Base-by-base conservation (phyloP, 1,139 yeast genomes). In the Blastobotrys elegans region DNA sequence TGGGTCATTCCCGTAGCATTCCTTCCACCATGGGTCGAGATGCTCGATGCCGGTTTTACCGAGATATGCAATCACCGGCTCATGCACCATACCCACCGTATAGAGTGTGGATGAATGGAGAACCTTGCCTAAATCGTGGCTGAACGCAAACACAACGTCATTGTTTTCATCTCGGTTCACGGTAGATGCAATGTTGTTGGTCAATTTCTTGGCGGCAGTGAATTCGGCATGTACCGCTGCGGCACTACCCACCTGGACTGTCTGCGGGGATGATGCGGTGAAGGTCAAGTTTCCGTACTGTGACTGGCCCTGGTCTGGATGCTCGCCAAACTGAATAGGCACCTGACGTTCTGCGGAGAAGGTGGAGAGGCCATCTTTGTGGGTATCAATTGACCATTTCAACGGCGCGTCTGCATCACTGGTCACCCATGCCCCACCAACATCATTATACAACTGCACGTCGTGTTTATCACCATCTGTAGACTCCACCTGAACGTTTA, bases 11-110 rank as follows among this genome's bases (percentile, higher is more conserved):
- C 27, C 24, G 17, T 34, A 45, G 37, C 44, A 40, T n/a, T 30
- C 24, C 32, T 35, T 40, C 44, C 44, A 45, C 48, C 48, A 44
- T 33, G 47, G 47, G 13, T 32, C 22, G 8, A 44, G 37, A 10
- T 27, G n/a, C 27, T 17, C 10, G 20, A 39, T 20, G n/a, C 47
- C 47, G 6, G 16, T 33, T 16, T 24, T 44, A 18, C 37, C 24
- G 11, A 33, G 29, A 18, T 44, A 44, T 14, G 10, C 14, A 18
- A 44, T 16, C 13, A 22, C 47, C 11, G 47, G 47, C 4, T 44
- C 47, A 10, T 38, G 43, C 17, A 44, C 16, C 34, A 24, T 44
- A 5, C 47, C 47, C 2, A 44, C 14, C 2, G 47, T 44, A 18
- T 38, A 44, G 18, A 44, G 8, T 13, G 34, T 27, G 7, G 39